Evolutionary conservation across 345 rosid species (phyloP), one percentile per base, ranked within the genome.

Genomic region (Gossypium sturtianum): DNA sequence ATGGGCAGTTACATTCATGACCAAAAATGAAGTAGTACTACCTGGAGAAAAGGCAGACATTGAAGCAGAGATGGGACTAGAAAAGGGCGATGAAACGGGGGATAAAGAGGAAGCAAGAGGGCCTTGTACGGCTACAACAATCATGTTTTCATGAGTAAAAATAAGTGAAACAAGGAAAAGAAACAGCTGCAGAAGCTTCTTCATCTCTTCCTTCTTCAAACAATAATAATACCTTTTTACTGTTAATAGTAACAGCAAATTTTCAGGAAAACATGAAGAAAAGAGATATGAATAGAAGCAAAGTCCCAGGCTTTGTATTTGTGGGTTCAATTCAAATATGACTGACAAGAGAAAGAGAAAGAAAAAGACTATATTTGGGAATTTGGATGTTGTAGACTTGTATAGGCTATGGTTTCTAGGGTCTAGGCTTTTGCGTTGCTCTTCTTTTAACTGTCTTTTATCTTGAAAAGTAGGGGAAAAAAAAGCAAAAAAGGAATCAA

Each of bases 31-130:
- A 1, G 12, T 16, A 52, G 2, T 16, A 51, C 48, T 73, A 90
- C 94, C 94, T 81, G 97, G 97, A 82, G 94, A 86, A 29, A 87
- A 78, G 45, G 82, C 78, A 34, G 88, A 76, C 85, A 84, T 69
- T 76, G 85, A 83, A 84, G 86, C 41, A 65, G 89, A 82, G 45
- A 75, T 6, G 4, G 83, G 77, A 64, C 6, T 29, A 19, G 84
- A 76, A 79, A 68, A 61, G 69, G 86, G 81, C 11, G 87, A 80
- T 41, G 84, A 84, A 76, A 80, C 73, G 78, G 54, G 81, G 41
- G 10, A 16, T 8, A 75, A 20, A 7, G 52, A 19, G 29, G 70
- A 43, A 45, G 9, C 70, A 66, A 66, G 11, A 44, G 29, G 56
- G 56, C 19, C 54, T 66, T 22, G 54, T n/a, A 66, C 27, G 73